These are phyloP conservation scores for Penicillium lividum DNA, from an alignment of 495 filamentous ascomycete genomes.

Conservation along the genomic window DNA sequence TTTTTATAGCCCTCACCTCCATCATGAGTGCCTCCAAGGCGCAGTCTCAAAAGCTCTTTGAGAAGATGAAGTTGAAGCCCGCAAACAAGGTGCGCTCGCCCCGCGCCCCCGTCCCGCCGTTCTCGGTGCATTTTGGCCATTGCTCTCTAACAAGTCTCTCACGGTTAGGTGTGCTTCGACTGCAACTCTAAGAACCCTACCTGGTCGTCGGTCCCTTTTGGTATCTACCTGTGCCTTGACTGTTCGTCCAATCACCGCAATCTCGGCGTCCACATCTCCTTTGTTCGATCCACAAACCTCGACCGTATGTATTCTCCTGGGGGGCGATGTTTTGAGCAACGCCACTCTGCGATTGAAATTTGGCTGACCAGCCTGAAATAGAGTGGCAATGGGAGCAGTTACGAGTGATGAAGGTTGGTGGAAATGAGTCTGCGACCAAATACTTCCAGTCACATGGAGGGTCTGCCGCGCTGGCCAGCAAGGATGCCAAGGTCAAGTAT, in stretches of 20 bases:
- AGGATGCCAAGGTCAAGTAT: conserved; percentile 95
- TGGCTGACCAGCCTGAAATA: conserved; percentile 40
- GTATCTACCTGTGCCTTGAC: conserved; percentile 97
- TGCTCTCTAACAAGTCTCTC: conserved; percentile 24
- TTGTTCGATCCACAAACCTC: conserved; percentile 96
- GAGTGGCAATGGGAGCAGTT: conserved; percentile 99
- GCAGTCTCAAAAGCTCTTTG: conserved; percentile 94
- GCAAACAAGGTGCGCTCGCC: conserved; percentile 80
- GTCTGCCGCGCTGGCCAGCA: conserved; percentile 88
- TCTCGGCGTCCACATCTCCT: conserved; percentile 92
- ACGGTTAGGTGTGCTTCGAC: conserved; percentile 86
- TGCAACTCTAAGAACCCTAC: conserved; percentile 96
- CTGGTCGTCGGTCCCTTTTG: conserved; percentile 96
- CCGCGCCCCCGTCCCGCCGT: conserved; percentile 23
- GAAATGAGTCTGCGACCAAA: conserved; percentile 96
- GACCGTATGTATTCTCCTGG: conserved; percentile 71
- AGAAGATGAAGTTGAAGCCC: conserved; percentile 90
- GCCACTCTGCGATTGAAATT: neutral
- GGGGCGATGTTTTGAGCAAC: no score
- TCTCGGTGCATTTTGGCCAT: conserved; percentile 18
- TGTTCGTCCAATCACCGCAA: conserved; percentile 93
- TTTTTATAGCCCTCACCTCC: conserved; percentile 7
- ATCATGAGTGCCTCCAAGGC: conserved; percentile 89
- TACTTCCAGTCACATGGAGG: conserved; percentile 96
- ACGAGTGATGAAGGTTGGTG: conserved; percentile 96